Conservation (phyloP, 23 red algal species). For the Gracilaria gracilis region DNA sequence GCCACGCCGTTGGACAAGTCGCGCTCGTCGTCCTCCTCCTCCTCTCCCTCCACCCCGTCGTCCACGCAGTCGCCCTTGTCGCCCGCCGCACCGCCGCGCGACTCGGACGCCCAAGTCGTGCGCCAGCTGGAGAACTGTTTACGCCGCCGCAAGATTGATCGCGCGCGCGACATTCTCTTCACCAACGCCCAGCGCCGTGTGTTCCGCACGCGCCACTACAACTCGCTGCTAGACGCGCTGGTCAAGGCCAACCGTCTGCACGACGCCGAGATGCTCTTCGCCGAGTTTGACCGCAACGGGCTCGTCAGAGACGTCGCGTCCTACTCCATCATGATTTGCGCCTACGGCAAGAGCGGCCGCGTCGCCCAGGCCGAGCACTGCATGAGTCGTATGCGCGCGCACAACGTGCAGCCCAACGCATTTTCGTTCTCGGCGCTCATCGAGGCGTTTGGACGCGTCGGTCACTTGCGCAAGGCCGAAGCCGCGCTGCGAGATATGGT, state of each 20-base stretch:
- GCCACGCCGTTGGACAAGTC: too few relatives aligned
- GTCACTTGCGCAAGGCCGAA: slow-evolving; percentile 71
- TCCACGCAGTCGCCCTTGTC: not conserved
- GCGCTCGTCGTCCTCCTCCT: too few relatives aligned
- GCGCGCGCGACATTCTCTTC: slow-evolving; percentile 55
- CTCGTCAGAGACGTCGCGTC: slow-evolving; percentile 77
- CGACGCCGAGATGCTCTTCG: slow-evolving; percentile 73
- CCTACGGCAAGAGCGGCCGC: slow-evolving; percentile 76
- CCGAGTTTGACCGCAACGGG: slow-evolving; percentile 34
- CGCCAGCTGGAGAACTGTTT: slow-evolving; percentile 75
- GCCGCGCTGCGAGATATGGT: slow-evolving; percentile 74
- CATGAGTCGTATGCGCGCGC: slow-evolving; percentile 65
- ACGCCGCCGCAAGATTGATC: slow-evolving; percentile 58
- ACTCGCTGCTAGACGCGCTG: slow-evolving; percentile 77
- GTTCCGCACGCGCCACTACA: slow-evolving; percentile 69
- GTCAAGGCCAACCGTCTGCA: slow-evolving; percentile 72
- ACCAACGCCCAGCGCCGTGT: not conserved
- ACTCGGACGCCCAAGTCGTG: slow-evolving; percentile 37
- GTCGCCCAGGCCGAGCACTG: slow-evolving; percentile 60
- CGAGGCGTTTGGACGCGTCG: slow-evolving; percentile 83
- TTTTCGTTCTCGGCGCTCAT: slow-evolving; percentile 96
- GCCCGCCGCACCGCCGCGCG: too few relatives aligned
- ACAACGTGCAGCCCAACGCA: slow-evolving; percentile 84
- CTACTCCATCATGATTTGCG: slow-evolving; percentile 87
- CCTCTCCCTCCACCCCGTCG: too few relatives aligned